Evolutionary conservation across 805 yeast species (phyloP), one percentile per base, ranked within the genome.

Genomic region (Vanderwaltozyma verrucispora): DNA sequence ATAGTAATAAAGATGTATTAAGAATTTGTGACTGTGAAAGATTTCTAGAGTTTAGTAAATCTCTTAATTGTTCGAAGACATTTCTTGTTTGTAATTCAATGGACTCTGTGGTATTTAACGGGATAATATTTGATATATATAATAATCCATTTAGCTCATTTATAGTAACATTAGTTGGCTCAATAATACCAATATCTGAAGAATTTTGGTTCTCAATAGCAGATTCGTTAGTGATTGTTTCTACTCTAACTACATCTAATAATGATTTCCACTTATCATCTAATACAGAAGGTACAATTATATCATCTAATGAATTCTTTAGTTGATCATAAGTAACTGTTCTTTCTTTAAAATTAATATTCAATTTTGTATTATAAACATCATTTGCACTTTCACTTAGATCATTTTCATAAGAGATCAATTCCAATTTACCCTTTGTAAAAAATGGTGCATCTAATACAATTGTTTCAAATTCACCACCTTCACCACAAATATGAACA

Each of bases 401-500:
- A 43, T 70, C 77, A 15, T 67, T 55, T 1, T 73, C 60, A 1
- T 71, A 55, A 2, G 67, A 62, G 1, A 48, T 55, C 14, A 81
- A 59, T 8, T 59, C 62, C 31, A 80, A 55, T 36, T 56, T 62
- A 28, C 74, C 76, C 32, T 71, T 64, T 24, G 62, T 63, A 62
- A 89, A 92, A 42, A 85, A 79, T 0, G 95, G 94, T 1, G 94
- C 85, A 58, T 92, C 96, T 21, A 92, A 65, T 2, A 89, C 97
- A 47, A 89, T 64, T 0, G 96, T 80, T 57, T 92, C 99, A 59
- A 86, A 92, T 59, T 92, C 99, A 1, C 99, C 99, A 25, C 99
- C 99, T 65, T 92, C 99, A 12, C 99, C 99, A 63, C 98, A 92
- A 0, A 92, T 77, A 56, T 89, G 96, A 12, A 88, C 83, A 2